Evolutionary conservation across 495 filamentous ascomycete species (phyloP), one percentile per base, ranked within the genome.

Genomic region (Penicillium malachiteum): DNA sequence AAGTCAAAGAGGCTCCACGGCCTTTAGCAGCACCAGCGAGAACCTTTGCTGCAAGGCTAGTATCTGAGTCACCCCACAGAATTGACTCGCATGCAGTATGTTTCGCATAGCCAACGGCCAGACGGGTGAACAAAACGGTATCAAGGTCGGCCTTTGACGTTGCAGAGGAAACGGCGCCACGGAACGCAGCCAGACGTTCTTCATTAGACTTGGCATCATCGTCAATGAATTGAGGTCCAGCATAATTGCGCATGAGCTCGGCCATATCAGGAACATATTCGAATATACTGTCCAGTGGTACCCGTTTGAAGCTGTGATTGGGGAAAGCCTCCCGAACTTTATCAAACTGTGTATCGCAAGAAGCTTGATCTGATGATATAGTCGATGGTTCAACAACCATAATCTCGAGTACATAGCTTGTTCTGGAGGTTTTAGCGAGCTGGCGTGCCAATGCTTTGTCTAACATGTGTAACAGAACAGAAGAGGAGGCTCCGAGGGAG

Each of bases 21-120:
- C 94, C 94, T 71, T 97, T 96, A 6, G 95, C 91, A 3, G 91
- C 89, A 67, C 92, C 89, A 1, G 90, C 77, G 3, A 98, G 84
- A 4, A 90, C 89, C 59, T 88, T 88, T 60, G 93, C 89, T 4
- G 94, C 93, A 18, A 98, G 81, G 10, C 87, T 81, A 7, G 90
- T 97, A 9, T 95, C 95, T 43, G 84, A 90, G 72, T 94, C 85
- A 13, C 90, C 93, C 72, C 93, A 89, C 0, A 97, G 66, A 26
- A 97, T 79, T 16, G 81, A 79, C 51, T 85, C 79, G 65, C 87
- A 93, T n/a, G 60, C 68, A 21, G 77, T 60, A 2, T 67, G 63
- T 48, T 81, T 78, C 13, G 91, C 89, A 41, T 82, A 77, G 10
- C 81, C 76, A 47, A 87, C 71, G 32, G 96, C 76, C 4, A 96